A percentile compares a stretch with the other conserved stretches of the same genome.
These are phyloP conservation scores for Lepraria neglecta DNA, from an alignment of 495 filamentous ascomycete species.

Conservation along the genomic window DNA sequence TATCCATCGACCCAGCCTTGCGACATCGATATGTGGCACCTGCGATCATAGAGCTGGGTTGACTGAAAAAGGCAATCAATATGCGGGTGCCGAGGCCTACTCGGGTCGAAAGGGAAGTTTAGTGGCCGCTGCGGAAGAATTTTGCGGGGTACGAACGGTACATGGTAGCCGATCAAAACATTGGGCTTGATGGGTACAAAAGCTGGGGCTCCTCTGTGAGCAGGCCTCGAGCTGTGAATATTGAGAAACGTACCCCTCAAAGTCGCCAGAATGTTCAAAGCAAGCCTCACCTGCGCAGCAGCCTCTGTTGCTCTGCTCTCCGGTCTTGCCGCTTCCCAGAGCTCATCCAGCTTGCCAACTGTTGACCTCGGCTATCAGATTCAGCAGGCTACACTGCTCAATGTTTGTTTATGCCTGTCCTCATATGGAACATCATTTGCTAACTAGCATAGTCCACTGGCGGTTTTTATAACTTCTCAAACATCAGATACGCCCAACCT, in stretches of 20 bases:
- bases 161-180: not conserved
- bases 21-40: too few relatives aligned
- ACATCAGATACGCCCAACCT: conserved; percentile 55
- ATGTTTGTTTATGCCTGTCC: conserved; percentile 31
- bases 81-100: too few relatives aligned
- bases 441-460: conserved; percentile 25
- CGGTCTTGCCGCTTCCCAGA: not conserved
- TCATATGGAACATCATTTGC: conserved; percentile 4
- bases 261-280: not conserved
- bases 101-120: not conserved
- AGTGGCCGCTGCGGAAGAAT: not conserved
- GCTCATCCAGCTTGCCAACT: conserved; percentile 32
- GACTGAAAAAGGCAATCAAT: too few relatives aligned
- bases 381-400: conserved; percentile 43
- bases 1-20: not conserved
- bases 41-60: too few relatives aligned
- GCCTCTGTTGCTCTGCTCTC: conserved; percentile 1
- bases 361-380: conserved; percentile 49
- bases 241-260: not conserved
- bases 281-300: not conserved
- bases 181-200: not conserved
- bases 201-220: not conserved
- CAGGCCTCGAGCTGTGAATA: not conserved
- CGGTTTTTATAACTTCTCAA: conserved; percentile 51
- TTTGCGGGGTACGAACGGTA: not conserved